Percentiles rank a stretch among this genome's conserved stretches.
phyloP scores from a whole-genome alignment of 2,329 filamentous ascomycete genomes.

The Fusarium xyrophilum region DNA sequence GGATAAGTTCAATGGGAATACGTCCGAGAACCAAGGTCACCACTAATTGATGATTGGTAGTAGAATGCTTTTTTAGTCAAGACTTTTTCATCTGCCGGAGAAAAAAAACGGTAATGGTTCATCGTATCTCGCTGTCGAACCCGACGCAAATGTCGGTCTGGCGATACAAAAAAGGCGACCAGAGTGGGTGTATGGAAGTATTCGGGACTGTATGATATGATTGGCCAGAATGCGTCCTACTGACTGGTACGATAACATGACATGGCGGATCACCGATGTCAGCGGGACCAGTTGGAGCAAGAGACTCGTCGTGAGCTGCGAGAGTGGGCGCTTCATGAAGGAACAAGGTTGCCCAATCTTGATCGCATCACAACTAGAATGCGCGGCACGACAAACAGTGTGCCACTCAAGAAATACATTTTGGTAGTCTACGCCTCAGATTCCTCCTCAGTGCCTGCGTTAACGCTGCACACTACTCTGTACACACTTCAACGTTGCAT shows the following conservation, averaged over 20 bases:
- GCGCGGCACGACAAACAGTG: conserved; percentile 18
- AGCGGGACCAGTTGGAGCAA: conserved; percentile 35
- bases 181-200: conserved; percentile 31
- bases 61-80: not conserved
- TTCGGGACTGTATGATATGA: conserved; percentile 26
- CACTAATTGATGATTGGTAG: not conserved
- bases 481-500: not conserved
- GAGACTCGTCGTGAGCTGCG: conserved; percentile 21
- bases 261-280: conserved; percentile 36
- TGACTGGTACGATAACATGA: conserved; percentile 38
- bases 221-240: conserved; percentile 19
- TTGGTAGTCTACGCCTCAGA: conserved; percentile 5
- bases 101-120: conserved; percentile 14
- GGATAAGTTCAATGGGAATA: conserved; percentile 1
- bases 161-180: conserved; percentile 23
- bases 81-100: conserved; percentile 13
- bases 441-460: conserved; percentile 22
- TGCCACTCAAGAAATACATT: not conserved
- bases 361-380: conserved; percentile 34
- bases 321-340: conserved; percentile 29
- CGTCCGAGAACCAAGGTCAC: conserved; percentile 17
- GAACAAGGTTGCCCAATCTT: conserved; percentile 33
- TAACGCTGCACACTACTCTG: conserved; percentile 7
- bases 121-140: conserved; percentile 8
- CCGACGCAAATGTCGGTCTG: conserved; percentile 39